Base-by-base conservation (phyloP, 1,284 basidiomycete species). In the Trichosporon coremiiforme region DNA sequence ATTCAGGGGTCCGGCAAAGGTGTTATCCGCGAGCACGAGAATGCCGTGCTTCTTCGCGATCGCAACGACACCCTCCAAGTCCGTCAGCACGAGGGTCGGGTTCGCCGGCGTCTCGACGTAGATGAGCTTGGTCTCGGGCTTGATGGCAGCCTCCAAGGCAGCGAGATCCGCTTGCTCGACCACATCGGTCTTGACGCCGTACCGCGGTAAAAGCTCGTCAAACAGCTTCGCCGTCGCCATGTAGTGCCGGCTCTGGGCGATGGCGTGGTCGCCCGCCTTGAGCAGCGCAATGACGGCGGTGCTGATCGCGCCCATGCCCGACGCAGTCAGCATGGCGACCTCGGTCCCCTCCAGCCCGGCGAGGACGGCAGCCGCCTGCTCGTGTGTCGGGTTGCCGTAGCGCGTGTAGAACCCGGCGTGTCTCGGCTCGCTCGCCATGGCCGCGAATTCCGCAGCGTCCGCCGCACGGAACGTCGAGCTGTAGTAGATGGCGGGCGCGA, bases 371-470 rank as follows among this genome's bases (percentile, higher is more conserved):
- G 69, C 69, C 5, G 64, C 69, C 31, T 66, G 66, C 66, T 68
- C 69, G 66, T 70, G 69, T n/a, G 66, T 70, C 35, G 69, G 69
- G 69, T 70, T 70, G 41, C 69, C 69, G 64, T 70, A 70, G 5
- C 69, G 66, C 55, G 69, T 70, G 69, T 70, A 70, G 57, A 70
- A 70, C 22, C 55, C 45, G 2, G 66, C 41, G 29, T 70, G 69
- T 15, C 69, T 64, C 31, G 64, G 15, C 12, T 65, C 45, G 20
- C 50, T 63, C 13, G 69, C 69, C 69, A 70, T 70, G 13, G 22
- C 20, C 13, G 69, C 69, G 35, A 70, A 70, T 38, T 68, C 22
- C 22, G 31, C 64, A 1, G 69, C 69, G 17, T 60, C 60, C 55
- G 17, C 33, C 1, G 69, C 69, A 2, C 69, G 69, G 66, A 70